phyloP scores from a whole-genome alignment of 805 yeast genomes.

The Wickerhamomyces chaumierensis region DNA sequence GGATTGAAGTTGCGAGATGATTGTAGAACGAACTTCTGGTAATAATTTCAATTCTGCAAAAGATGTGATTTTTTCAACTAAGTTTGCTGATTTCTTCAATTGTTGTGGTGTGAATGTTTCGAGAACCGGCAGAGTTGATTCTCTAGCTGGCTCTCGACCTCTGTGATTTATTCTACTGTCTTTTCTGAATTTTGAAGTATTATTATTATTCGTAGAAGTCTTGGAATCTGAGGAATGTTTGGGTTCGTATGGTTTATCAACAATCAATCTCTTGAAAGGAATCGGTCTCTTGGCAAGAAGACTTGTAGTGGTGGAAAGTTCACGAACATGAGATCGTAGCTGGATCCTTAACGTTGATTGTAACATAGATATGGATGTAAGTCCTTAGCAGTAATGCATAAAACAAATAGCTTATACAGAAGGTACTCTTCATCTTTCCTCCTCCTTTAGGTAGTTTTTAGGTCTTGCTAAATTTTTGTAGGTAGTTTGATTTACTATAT shows the following conservation, averaged over 20 bases:
- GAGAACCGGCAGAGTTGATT: slow-evolving; percentile 11
- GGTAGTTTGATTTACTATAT: no score
- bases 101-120: slow-evolving; percentile 19
- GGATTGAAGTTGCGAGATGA: slow-evolving; percentile 39
- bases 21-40: slow-evolving; percentile 53
- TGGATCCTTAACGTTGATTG: no score
- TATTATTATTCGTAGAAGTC: not conserved
- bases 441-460: no score
- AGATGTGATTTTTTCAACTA: slow-evolving; percentile 40
- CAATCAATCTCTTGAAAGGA: slow-evolving; percentile 12
- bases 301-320: not conserved
- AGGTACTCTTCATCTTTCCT: no score
- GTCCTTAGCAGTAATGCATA: no score
- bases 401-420: no score
- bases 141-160: slow-evolving; percentile 1
- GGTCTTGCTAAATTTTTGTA: no score
- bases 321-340: not conserved
- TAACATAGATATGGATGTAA: no score
- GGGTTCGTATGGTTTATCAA: slow-evolving; percentile 4
- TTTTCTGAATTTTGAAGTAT: slow-evolving; percentile 1
- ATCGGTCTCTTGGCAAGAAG: slow-evolving; percentile 3
- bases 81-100: slow-evolving; percentile 24
- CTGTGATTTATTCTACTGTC: not conserved
- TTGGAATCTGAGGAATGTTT: not conserved
- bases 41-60: slow-evolving; percentile 60